These are phyloP conservation scores for Aspergillus sp. DNA, from an alignment of 2,329 filamentous ascomycete genomes.

Conservation along the genomic window DNA sequence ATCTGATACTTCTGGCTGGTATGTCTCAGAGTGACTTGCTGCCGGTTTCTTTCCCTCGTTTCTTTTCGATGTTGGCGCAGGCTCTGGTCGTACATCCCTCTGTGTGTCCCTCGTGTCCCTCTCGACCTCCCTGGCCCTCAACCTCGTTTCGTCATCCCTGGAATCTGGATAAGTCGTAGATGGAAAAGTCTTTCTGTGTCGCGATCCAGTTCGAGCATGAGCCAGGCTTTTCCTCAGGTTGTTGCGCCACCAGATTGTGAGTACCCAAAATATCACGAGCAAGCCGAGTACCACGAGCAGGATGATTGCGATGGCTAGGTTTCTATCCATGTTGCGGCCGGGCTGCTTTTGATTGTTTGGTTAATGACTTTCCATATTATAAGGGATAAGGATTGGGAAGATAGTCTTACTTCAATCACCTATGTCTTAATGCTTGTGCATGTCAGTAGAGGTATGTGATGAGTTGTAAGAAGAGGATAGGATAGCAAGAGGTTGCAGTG, in stretches of 20 bases:
- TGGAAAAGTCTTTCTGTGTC: neutral
- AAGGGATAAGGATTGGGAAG: too few relatives aligned
- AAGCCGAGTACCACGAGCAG: constrained; percentile 3
- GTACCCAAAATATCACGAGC: constrained; percentile 1
- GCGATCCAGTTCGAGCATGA: neutral
- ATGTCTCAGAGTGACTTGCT: too few relatives aligned
- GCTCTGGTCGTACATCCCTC: too few relatives aligned
- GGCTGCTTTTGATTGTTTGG: neutral
- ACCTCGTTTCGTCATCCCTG: too few relatives aligned
- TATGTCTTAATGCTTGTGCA: too few relatives aligned
- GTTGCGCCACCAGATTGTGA: neutral
- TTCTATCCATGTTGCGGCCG: constrained; percentile 10
- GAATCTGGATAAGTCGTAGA: neutral
- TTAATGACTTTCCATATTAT: too few relatives aligned
- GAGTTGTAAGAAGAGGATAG: too few relatives aligned
- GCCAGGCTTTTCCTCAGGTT: neutral
- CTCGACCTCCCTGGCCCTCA: neutral
- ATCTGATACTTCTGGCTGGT: neutral
- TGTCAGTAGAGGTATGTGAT: too few relatives aligned
- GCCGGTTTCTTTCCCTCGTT: too few relatives aligned
- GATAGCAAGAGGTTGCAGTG: too few relatives aligned
- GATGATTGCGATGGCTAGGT: constrained; percentile 9
- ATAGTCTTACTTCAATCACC: too few relatives aligned
- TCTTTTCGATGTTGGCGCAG: too few relatives aligned
- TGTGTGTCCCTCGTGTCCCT: neutral